Conservation (phyloP, 106 monocot species). For the Ottelia alismoides region DNA sequence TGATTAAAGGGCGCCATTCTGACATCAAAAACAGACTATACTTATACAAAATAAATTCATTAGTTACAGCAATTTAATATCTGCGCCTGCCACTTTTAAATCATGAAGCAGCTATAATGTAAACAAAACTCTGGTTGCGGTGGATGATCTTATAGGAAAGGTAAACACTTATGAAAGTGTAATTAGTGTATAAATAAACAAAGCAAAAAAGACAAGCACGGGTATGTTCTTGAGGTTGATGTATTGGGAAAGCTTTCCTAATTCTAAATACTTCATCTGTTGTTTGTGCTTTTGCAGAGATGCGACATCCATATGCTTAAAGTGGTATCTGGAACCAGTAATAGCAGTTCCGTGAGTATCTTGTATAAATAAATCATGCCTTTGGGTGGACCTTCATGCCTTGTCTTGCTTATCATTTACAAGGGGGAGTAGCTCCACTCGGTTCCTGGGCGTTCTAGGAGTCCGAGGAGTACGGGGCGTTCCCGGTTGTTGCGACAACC, state of each 20-base stretch:
- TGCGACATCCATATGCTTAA: neutral
- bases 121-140: neutral
- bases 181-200: neutral
- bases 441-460: slow-evolving; percentile 33
- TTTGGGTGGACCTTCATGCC: neutral
- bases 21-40: neutral
- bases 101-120: neutral
- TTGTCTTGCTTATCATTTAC: slow-evolving; percentile 56
- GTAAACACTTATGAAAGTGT: too few species aligned
- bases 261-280: neutral
- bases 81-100: neutral
- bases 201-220: neutral
- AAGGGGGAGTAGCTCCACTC: slow-evolving; percentile 65
- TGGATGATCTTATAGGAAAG: too few species aligned
- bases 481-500: slow-evolving; percentile 42
- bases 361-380: neutral
- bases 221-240: neutral
- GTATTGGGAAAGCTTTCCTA: neutral
- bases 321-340: neutral
- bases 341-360: neutral
- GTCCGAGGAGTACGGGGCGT: slow-evolving; percentile 24
- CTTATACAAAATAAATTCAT: neutral
- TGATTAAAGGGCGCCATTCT: neutral
- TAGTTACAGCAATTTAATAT: too few species aligned
- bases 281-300: neutral